Percentiles rank a stretch among this genome's conserved stretches.
phyloP scores from a whole-genome alignment of 257 asterid genomes.

The Anisodus tanguticus region DNA sequence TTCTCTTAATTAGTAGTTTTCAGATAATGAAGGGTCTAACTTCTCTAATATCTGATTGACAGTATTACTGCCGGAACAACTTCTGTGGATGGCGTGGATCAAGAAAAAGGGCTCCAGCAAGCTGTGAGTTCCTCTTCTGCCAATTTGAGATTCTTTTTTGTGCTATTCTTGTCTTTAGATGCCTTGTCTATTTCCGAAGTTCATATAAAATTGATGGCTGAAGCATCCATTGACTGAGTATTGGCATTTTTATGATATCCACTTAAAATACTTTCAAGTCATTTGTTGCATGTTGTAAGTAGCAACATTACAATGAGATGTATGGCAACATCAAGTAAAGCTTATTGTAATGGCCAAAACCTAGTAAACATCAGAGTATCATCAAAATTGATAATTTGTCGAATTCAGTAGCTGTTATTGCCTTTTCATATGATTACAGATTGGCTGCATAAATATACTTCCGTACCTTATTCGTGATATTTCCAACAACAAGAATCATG shows the following conservation, averaged over 20 bases:
- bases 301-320: not conserved
- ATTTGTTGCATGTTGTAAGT: not conserved
- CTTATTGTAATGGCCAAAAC: not conserved
- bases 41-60: conserved; percentile 32
- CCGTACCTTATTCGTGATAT: too few relatives aligned
- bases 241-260: not conserved
- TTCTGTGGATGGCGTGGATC: conserved; percentile 42
- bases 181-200: not conserved
- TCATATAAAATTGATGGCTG: not conserved
- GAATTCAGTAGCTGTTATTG: too few relatives aligned
- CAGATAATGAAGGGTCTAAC: not conserved
- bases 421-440: too few relatives aligned
- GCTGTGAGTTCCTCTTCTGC: conserved; percentile 56
- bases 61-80: conserved; percentile 44
- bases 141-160: not conserved
- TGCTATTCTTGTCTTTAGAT: not conserved
- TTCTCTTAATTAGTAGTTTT: not conserved
- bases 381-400: too few relatives aligned
- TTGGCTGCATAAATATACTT: too few relatives aligned
- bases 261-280: not conserved
- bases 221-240: not conserved
- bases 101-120: conserved; percentile 55
- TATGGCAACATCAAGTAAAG: not conserved
- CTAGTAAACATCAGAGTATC: too few relatives aligned
- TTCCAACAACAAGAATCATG: too few relatives aligned